Conservation (phyloP, 1,139 yeast species). For the Starmera stellimalicola region DNA sequence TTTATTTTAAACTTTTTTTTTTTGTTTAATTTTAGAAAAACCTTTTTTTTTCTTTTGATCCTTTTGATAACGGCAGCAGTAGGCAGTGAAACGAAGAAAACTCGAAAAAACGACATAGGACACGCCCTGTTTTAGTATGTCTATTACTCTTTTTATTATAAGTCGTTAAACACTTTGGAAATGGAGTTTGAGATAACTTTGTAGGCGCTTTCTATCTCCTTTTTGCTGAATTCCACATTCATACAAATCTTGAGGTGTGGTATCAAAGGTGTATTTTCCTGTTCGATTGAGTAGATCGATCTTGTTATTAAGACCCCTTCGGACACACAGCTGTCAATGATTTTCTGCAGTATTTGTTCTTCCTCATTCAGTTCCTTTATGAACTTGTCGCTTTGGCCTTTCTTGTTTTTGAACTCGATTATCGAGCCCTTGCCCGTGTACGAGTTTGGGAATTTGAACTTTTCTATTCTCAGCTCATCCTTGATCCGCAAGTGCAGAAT, state of each 20-base stretch:
- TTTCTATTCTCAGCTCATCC: constrained; percentile 27
- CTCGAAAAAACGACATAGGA: no score
- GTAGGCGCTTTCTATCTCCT: constrained; percentile 40
- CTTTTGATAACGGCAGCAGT: neutral
- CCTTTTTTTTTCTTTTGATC: neutral
- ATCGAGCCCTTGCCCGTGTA: constrained; percentile 17
- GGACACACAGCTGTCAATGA: constrained; percentile 44
- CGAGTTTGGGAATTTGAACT: constrained; percentile 10
- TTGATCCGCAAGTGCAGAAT: constrained; percentile 51
- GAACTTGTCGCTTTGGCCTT: constrained; percentile 21
- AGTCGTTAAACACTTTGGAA: neutral
- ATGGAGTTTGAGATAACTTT: constrained; percentile 8
- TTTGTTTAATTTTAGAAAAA: neutral
- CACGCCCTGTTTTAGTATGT: no score
- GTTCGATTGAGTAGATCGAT: constrained; percentile 58
- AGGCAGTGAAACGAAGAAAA: neutral
- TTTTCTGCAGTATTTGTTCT: constrained; percentile 50
- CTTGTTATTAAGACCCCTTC: constrained; percentile 59
- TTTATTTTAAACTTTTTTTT: no score
- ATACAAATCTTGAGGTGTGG: constrained; percentile 63
- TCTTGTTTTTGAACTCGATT: constrained; percentile 20
- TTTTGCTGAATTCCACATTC: constrained; percentile 41
- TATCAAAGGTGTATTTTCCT: constrained; percentile 66
- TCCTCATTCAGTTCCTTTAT: constrained; percentile 45
- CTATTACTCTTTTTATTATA: no score